These are phyloP conservation scores for Pleurotus djamor DNA, from an alignment of 768 basidiomycete genomes.

Conservation along the genomic window DNA sequence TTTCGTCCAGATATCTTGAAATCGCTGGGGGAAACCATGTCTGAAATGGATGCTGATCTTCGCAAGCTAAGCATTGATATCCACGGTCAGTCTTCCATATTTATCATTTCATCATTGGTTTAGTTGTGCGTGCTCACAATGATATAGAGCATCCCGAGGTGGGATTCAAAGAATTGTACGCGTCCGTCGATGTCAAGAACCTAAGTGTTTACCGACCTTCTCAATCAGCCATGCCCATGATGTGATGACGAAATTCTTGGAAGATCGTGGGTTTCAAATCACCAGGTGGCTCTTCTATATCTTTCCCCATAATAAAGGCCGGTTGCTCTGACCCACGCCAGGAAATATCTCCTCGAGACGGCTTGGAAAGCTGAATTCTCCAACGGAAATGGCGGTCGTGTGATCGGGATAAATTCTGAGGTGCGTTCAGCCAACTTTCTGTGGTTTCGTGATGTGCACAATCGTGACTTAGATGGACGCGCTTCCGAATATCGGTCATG, in stretches of 20 bases:
- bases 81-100: constrained; percentile 43
- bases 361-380: constrained; percentile 74
- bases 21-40: constrained; percentile 55
- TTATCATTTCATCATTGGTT: neutral
- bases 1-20: constrained; percentile 58
- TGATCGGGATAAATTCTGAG: constrained; percentile 80
- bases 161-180: constrained; percentile 63
- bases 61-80: constrained; percentile 68
- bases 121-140: neutral
- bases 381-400: constrained; percentile 64
- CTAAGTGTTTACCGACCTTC: neutral
- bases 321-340: neutral
- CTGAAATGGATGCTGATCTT: constrained; percentile 50
- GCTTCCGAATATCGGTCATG: constrained; percentile 60
- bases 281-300: constrained; percentile 28
- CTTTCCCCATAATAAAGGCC: neutral
- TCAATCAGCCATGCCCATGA: constrained; percentile 65
- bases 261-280: constrained; percentile 62
- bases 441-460: neutral
- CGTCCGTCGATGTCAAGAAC: neutral
- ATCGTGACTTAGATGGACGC: constrained; percentile 52
- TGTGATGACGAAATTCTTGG: constrained; percentile 64
- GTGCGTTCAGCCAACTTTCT: constrained; percentile 28
- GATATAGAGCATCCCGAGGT: constrained; percentile 67
- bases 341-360: constrained; percentile 62